Evolutionary conservation across 2,329 filamentous ascomycete species (phyloP), one percentile per base, ranked within the genome.

Genomic region (Thielaviopsis populi): DNA sequence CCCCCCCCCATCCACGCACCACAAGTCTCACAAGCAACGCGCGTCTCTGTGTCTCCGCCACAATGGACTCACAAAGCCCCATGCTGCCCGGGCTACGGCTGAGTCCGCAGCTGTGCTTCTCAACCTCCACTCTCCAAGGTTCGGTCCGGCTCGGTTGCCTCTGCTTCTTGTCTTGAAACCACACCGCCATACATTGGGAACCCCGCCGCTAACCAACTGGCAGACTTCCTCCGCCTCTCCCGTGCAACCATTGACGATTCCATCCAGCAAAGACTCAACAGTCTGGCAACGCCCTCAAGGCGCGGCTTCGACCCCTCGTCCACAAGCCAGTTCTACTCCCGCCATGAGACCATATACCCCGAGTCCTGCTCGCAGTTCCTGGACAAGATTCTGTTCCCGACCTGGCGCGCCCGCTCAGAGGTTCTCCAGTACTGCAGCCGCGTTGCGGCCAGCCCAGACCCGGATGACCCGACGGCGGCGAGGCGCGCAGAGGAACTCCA

Each of bases 231-330:
- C 24, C 88, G 91, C 46, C 75, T 94, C 68, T 96, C 92, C 10
- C 85, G 94, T 68, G 80, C 83, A 62, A 83, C 88, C 59, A 86
- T 96, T 70, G 94, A 99, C 75, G 94, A 99, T 75, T 90, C 88
- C 54, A 97, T 99, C 71, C 84, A 85, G 0, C 91, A 96, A 71
- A 92, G 95, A 70, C 83, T 99, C 67, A 97, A 97, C 77, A 89
- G 90, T 1, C 81, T 97, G 43, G 77, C 89, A 54, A 91, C 87
- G 0, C 92, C 92, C 0, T 80, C 88, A 13, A 77, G 79, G 54
- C 74, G 75, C 46, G 83, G 84, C 17, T 97, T 96, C 74, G 87
- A 96, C 71, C 91, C 89, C 0, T 95, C 90, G 0, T 82, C 85
- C 0, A 76, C 80, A 15, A 82, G 86, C 61, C 77, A 78, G 27